These are phyloP conservation scores for Russula vinacea DNA, from an alignment of 768 basidiomycete species.

Conservation along the genomic window DNA sequence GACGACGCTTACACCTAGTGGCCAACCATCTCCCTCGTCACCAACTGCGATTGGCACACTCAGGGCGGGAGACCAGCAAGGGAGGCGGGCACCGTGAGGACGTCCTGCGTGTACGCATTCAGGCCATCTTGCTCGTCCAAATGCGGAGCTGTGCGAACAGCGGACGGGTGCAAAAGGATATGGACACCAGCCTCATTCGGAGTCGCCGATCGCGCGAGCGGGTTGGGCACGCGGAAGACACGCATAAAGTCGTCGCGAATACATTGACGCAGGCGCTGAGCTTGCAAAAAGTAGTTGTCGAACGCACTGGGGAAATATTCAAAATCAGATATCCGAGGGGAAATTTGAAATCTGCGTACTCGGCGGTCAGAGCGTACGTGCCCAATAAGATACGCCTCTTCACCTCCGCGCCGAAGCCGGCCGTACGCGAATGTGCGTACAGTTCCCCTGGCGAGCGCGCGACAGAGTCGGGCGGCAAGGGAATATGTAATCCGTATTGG, in stretches of 20 bases:
- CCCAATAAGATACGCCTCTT: conserved; percentile 84
- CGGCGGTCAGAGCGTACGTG: conserved; percentile 87
- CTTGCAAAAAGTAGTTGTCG: conserved; percentile 95
- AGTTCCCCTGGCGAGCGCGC: conserved; percentile 50
- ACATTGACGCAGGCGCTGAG: conserved; percentile 70
- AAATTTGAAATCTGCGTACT: conserved; percentile 51
- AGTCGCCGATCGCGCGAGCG: conserved; percentile 36
- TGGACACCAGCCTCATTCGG: conserved; percentile 53
- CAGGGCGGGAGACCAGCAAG: conserved; percentile 85
- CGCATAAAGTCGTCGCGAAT: conserved; percentile 71
- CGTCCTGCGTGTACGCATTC: conserved; percentile 81
- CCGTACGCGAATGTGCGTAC: conserved; percentile 64
- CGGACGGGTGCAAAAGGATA: conserved; percentile 80
- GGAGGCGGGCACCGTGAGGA: conserved; percentile 88
- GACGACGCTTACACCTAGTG: conserved; percentile 76
- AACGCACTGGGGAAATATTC: conserved; percentile 61
- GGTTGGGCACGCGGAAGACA: conserved; percentile 61
- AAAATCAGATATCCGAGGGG: background rate
- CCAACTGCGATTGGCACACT: conserved; percentile 54
- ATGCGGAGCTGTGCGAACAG: conserved; percentile 78
- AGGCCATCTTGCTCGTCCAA: conserved; percentile 41
- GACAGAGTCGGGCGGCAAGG: conserved; percentile 44
- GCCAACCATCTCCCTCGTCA: conserved; percentile 60
- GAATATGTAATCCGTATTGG: conserved; percentile 63
- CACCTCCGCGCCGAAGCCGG: conserved; percentile 81